phyloP scores from a whole-genome alignment of 768 basidiomycete genomes.

The Russula sp. region DNA sequence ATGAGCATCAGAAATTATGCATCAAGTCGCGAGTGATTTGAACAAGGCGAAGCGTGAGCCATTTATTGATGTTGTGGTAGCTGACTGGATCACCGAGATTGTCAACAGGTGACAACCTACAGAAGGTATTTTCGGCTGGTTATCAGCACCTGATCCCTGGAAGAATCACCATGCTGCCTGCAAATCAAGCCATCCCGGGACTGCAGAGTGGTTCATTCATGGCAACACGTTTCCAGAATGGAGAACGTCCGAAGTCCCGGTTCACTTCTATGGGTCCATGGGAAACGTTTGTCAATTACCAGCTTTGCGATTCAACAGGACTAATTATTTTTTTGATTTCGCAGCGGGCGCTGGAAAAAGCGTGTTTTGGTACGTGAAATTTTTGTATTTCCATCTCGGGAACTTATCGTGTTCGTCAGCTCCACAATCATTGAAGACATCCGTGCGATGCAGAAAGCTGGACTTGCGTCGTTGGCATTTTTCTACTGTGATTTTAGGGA shows the following conservation, averaged over 20 bases:
- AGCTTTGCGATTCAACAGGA: too few relatives aligned
- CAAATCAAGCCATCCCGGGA: background rate
- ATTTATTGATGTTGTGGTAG: background rate
- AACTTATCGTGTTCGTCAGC: background rate
- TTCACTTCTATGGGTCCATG: too few relatives aligned
- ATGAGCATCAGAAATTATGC: background rate
- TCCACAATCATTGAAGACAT: background rate
- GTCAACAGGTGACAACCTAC: background rate
- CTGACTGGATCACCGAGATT: background rate
- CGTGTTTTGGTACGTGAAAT: background rate
- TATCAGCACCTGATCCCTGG: background rate
- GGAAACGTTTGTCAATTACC: too few relatives aligned
- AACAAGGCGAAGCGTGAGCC: background rate
- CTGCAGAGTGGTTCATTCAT: background rate
- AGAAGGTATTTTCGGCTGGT: background rate
- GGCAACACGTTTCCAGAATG: too few relatives aligned
- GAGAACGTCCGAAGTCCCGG: too few relatives aligned
- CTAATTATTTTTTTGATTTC: too few relatives aligned
- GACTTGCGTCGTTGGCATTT: background rate
- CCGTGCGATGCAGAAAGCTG: background rate
- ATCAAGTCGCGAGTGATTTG: background rate
- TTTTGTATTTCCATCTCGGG: background rate
- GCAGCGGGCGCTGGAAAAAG: too few relatives aligned
- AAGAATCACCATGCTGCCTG: background rate
- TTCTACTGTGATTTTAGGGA: background rate